Evolutionary conservation across 2,329 filamentous ascomycete species (phyloP).

Genomic region (Xylaria sp.): DNA sequence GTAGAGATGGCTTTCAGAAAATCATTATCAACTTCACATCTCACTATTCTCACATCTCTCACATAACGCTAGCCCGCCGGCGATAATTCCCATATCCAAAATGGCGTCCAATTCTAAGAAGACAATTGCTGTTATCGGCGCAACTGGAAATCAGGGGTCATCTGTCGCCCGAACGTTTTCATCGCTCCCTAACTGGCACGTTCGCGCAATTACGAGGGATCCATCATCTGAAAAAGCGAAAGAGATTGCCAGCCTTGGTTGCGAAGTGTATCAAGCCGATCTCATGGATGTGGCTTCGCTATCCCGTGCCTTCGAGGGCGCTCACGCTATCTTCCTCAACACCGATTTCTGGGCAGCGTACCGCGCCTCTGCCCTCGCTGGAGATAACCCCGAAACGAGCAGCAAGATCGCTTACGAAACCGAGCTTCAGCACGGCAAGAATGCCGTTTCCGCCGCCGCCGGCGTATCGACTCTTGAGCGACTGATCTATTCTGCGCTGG

Average conservation of each 20-base stretch:
- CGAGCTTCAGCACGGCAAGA: constrained; percentile 44
- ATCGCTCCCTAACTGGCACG: constrained; percentile 33
- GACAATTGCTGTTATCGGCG: constrained; percentile 40
- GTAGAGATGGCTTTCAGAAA: background rate
- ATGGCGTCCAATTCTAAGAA: constrained; percentile 33
- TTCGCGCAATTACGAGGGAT: constrained; percentile 39
- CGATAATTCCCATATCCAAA: background rate
- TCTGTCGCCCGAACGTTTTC: constrained; percentile 39
- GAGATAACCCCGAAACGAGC: constrained; percentile 24
- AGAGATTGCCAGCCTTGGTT: constrained; percentile 34
- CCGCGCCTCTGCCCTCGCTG: constrained; percentile 22
- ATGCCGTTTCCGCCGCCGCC: constrained; percentile 46
- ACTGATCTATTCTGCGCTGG: constrained; percentile 43
- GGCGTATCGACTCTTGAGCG: constrained; percentile 47
- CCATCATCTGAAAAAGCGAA: constrained; percentile 29
- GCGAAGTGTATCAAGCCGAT: constrained; percentile 38
- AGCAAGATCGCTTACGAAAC: constrained; percentile 25
- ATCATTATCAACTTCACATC: background rate
- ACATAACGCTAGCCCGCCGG: background rate
- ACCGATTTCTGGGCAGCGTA: constrained; percentile 39
- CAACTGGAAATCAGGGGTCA: constrained; percentile 42
- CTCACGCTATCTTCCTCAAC: constrained; percentile 42
- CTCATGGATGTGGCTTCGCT: constrained; percentile 31
- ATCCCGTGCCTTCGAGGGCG: constrained; percentile 36
- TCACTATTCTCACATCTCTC: constrained; percentile 1